Percentiles rank a stretch among this genome's conserved stretches.
Conservation (phyloP, 2,329 filamentous ascomycete genomes). For the Diplodia scrobiculata region DNA sequence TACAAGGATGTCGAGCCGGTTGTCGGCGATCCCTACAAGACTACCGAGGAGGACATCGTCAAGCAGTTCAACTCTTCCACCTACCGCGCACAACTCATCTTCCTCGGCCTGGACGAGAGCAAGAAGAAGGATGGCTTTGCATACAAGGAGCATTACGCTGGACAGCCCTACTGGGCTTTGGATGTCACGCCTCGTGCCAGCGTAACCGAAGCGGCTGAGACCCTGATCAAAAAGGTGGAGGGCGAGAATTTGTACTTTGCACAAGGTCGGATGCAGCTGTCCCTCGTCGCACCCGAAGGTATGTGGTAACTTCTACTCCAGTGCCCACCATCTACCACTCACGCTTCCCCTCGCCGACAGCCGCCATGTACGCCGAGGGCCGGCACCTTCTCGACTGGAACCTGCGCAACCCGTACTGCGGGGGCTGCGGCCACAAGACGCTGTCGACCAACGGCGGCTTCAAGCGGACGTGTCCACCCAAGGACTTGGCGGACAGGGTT, state of each 20-base stretch:
- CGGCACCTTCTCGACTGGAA: conserved; percentile 94
- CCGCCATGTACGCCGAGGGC: conserved; percentile 86
- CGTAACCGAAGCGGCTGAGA: conserved; percentile 63
- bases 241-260: conserved; percentile 66
- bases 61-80: conserved; percentile 71
- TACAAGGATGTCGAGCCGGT: conserved; percentile 70
- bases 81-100: conserved; percentile 72
- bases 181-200: conserved; percentile 76
- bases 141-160: conserved; percentile 70
- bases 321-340: conserved; percentile 29
- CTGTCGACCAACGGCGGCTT: conserved; percentile 77
- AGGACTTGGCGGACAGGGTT: conserved; percentile 59
- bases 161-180: conserved; percentile 83
- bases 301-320: conserved; percentile 34
- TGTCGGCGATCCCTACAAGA: conserved; percentile 72
- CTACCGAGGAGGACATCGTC: conserved; percentile 71
- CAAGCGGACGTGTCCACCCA: conserved; percentile 76
- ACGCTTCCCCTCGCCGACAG: conserved; percentile 50
- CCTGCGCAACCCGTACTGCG: conserved; percentile 86
- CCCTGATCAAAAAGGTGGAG: conserved; percentile 62
- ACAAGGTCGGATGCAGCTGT: conserved; percentile 65
- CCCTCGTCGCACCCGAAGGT: conserved; percentile 65
- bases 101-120: conserved; percentile 78
- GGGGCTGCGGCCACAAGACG: conserved; percentile 80
- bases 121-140: conserved; percentile 54